These are phyloP conservation scores for Pythium myriotylum DNA, from an alignment of 352 stramenopile species.

Conservation along the genomic window DNA sequence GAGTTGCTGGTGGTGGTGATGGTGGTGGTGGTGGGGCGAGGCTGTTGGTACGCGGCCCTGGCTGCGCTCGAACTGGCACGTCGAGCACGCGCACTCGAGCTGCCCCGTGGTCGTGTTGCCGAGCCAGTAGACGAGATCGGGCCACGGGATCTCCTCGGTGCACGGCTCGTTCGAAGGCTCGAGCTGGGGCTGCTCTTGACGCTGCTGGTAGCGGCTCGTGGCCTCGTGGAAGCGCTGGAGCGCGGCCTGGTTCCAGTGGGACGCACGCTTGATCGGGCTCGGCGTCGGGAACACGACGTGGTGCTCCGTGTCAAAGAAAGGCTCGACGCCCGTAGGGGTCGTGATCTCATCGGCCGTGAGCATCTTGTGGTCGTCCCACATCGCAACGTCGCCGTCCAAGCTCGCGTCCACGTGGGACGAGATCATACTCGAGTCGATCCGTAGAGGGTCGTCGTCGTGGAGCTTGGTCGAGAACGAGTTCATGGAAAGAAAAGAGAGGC, in stretches of 20 bases:
- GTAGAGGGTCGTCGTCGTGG: constrained; percentile 4
- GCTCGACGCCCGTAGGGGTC: constrained; percentile 12
- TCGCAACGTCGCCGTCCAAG: background rate
- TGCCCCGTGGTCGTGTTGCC: constrained; percentile 21
- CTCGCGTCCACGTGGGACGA: constrained; percentile 4
- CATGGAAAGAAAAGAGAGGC: background rate
- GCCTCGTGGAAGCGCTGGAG: constrained; percentile 15
- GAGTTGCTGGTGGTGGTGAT: constrained; percentile 1
- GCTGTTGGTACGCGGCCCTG: constrained; percentile 1
- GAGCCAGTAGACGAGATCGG: constrained; percentile 31
- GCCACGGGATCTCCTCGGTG: constrained; percentile 29
- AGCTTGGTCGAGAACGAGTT: constrained; percentile 1
- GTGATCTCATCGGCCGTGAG: constrained; percentile 8
- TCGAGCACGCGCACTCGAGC: constrained; percentile 23
- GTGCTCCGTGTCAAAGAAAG: constrained; percentile 7
- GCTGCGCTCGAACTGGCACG: constrained; percentile 8
- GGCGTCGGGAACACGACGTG: constrained; percentile 6
- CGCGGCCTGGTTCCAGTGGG: constrained; percentile 13
- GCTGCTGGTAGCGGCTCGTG: background rate
- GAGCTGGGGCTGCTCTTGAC: constrained; percentile 1
- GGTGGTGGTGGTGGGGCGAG: constrained; percentile 1
- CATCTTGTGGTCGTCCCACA: constrained; percentile 16
- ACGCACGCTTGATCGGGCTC: constrained; percentile 15
- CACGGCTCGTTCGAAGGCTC: constrained; percentile 26
- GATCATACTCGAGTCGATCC: constrained; percentile 13